Evolutionary conservation across 192 early-diverging fungal species (phyloP).

Genomic region (Gonapodya prolifera): DNA sequence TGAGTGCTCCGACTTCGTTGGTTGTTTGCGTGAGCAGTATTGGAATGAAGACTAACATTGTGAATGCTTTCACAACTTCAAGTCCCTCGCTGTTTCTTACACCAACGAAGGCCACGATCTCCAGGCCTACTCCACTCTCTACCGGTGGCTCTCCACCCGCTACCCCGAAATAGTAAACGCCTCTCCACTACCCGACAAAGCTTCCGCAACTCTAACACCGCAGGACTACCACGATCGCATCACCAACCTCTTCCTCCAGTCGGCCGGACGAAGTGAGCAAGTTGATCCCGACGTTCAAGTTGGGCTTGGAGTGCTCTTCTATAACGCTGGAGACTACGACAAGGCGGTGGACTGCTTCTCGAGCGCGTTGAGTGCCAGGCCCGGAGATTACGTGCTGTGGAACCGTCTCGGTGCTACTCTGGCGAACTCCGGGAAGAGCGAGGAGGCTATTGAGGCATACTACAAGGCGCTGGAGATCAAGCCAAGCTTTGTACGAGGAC

Average conservation of each 20-base stretch:
- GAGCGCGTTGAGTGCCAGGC: slow-evolving; percentile 9
- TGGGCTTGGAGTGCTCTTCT: slow-evolving; percentile 13
- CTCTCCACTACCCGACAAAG: slow-evolving; percentile 12
- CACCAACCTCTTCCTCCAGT: slow-evolving; percentile 8
- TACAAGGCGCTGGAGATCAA: slow-evolving; percentile 16
- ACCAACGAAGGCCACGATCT: slow-evolving; percentile 14
- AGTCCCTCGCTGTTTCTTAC: slow-evolving; percentile 22
- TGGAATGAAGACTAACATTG: not conserved
- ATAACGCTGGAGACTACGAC: slow-evolving; percentile 12
- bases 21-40: not conserved
- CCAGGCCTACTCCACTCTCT: slow-evolving; percentile 13
- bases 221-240: slow-evolving; percentile 38
- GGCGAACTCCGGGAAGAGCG: slow-evolving; percentile 13
- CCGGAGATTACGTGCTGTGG: slow-evolving; percentile 16
- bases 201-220: slow-evolving; percentile 22
- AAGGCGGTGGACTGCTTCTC: slow-evolving; percentile 16
- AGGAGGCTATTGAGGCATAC: slow-evolving; percentile 16
- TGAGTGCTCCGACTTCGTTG: slow-evolving; percentile 9
- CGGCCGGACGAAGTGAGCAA: slow-evolving; percentile 13
- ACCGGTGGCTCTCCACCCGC: slow-evolving; percentile 9
- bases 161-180: slow-evolving; percentile 12
- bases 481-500: slow-evolving; percentile 13
- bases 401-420: slow-evolving; percentile 13
- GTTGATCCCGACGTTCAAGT: slow-evolving; percentile 18
- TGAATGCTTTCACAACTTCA: not conserved